A percentile compares a stretch with the other conserved stretches of the same genome.
Evolutionary conservation across 2,329 filamentous ascomycete genomes (phyloP).

Genomic region (Myriosclerotinia scirpicola): DNA sequence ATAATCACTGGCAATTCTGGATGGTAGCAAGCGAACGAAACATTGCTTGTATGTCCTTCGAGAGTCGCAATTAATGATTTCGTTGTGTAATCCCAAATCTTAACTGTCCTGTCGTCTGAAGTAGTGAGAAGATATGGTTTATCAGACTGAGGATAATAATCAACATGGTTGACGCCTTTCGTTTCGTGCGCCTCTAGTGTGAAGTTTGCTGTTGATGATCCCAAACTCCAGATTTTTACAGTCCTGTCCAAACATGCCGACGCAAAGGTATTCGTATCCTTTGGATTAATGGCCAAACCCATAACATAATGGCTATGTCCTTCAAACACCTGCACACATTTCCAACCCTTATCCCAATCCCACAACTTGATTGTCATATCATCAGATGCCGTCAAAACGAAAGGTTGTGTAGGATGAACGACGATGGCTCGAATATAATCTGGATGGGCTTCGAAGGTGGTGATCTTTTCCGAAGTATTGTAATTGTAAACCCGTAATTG

Average conservation of each 20-base stretch:
- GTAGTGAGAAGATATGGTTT: conserved; percentile 91
- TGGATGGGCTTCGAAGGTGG: conserved; percentile 93
- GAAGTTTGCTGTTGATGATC: conserved; percentile 91
- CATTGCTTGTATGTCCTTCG: conserved; percentile 96
- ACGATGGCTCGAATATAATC: conserved; percentile 98
- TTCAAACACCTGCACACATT: conserved; percentile 95
- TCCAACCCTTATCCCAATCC: conserved; percentile 98
- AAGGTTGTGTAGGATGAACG: conserved; percentile 92
- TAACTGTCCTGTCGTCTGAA: conserved; percentile 93
- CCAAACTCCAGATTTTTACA: conserved; percentile 97
- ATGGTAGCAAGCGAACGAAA: conserved; percentile 97
- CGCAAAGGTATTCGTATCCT: conserved; percentile 90
- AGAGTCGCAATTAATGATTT: conserved; percentile 96
- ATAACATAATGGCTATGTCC: conserved; percentile 97
- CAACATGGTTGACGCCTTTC: conserved; percentile 97
- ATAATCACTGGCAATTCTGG: conserved; percentile 96
- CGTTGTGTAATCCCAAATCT: conserved; percentile 99
- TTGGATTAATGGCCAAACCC: conserved; percentile 95
- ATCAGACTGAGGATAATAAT: conserved; percentile 76
- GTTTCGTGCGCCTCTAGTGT: conserved; percentile 96
- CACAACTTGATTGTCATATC: conserved; percentile 98
- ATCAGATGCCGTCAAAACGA: conserved; percentile 93
- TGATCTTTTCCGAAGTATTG: conserved; percentile 98
- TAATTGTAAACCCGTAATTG: conserved; percentile 92
- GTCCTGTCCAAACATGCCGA: conserved; percentile 95